Conservation (phyloP, 495 filamentous ascomycete genomes). For the Parachaetomium inaequale region DNA sequence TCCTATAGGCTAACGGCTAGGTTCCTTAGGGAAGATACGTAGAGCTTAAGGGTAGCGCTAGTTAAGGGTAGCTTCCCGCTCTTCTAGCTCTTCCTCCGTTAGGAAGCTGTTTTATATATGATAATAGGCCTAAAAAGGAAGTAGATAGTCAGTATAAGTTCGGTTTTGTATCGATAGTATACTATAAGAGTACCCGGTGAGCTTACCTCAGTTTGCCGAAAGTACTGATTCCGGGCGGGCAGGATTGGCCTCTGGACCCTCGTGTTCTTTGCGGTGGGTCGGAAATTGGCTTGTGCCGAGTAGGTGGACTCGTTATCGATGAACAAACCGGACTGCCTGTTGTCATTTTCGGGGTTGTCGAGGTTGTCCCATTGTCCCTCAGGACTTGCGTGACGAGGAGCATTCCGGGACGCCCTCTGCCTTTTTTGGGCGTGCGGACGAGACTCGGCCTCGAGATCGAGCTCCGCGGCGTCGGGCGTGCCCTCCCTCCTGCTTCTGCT, state of each 20-base stretch:
- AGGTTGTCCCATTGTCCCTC: not conserved
- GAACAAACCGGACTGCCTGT: not conserved
- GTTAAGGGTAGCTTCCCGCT: not conserved
- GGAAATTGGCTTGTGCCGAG: not conserved
- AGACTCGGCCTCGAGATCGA: too few species aligned
- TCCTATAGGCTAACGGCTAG: too few species aligned
- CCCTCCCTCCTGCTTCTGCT: too few species aligned
- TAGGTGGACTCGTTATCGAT: not conserved
- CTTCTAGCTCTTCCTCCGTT: not conserved
- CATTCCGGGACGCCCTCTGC: not conserved
- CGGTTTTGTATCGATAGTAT: too few species aligned
- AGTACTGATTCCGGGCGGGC: too few species aligned
- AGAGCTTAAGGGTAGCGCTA: not conserved
- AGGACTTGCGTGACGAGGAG: too few species aligned
- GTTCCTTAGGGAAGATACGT: not conserved
- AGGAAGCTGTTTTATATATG: not conserved
- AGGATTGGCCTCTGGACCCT: not conserved
- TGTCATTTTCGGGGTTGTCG: not conserved
- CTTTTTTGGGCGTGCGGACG: not conserved
- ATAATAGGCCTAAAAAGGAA: not conserved
- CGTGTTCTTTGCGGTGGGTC: too few species aligned
- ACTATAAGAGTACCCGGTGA: too few species aligned
- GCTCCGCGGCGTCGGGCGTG: too few species aligned
- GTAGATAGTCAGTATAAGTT: too few species aligned
- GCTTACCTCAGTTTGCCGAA: not conserved